Evolutionary conservation across 129 eudicot genomes (phyloP), one percentile per base, ranked within the genome.

Genomic region (Artemisia tridentata): DNA sequence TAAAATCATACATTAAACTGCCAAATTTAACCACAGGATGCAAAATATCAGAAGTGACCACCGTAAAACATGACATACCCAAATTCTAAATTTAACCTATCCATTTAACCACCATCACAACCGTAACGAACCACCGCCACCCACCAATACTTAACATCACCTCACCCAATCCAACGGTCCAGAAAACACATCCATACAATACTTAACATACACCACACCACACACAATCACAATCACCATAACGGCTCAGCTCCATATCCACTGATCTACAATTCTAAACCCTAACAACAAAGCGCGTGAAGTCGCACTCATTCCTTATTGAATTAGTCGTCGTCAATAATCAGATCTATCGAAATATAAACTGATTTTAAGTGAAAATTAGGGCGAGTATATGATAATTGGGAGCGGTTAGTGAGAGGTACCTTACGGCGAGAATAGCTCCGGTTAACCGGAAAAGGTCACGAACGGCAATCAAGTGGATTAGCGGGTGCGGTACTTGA

Each of bases 381-480:
- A n/a, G n/a, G 81, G 29, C 72, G 48, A 43, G 96, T 79, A 34
- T 79, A 45, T 17, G 85, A 82, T 31, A 93, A 93, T 31, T 93
- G 99, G 99, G 85, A 86, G 62, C 75, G 96, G 78, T 77, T 93
- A 23, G 97, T 93, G 8, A 86, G 90, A 41, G 90, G 91, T 4
- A 83, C 90, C 63, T 74, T 88, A 52, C 86, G 86, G 69, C 60
- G 87, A 31, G 92, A 89, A 75, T 96, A 86, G 81, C 95, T 78
- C 13, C 84, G 75, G 38, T 75, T 57, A 9, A 73, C 80, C 59
- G 92, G 83, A n/a, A 90, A 75, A 17, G 86, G 95, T 60, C 93
- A 77, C 19, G 96, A 81, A 52, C 79, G 88, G 61, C 78, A 38
- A 8, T 38, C 45, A 2, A 38, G 45, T 7, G 45, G 45, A 38